Conservation (phyloP, 2,329 filamentous ascomycete genomes). For the Sporothrix curviconia region DNA sequence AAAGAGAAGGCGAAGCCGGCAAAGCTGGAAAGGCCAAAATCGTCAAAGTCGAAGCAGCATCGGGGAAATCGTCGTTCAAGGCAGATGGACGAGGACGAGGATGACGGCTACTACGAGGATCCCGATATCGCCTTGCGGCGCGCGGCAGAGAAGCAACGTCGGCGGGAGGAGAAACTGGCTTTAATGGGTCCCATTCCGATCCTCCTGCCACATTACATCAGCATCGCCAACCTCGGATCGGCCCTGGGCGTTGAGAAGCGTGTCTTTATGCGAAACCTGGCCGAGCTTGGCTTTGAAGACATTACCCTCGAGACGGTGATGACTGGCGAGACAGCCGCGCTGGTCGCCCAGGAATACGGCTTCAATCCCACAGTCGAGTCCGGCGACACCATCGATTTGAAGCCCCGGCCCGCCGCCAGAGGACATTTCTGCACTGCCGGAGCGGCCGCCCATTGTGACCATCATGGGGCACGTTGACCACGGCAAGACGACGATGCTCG, state of each 20-base stretch:
- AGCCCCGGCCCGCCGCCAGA: constrained; percentile 60
- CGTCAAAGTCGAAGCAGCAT: constrained; percentile 10
- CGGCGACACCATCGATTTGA: constrained; percentile 62
- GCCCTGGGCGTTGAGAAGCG: constrained; percentile 65
- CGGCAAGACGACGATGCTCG: constrained; percentile 92
- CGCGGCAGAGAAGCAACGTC: constrained; percentile 38
- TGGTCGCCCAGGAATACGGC: constrained; percentile 88
- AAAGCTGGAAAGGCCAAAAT: background rate
- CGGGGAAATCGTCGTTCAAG: background rate
- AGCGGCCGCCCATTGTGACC: constrained; percentile 85
- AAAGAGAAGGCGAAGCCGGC: constrained; percentile 1
- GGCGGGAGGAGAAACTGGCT: constrained; percentile 33
- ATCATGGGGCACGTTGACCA: constrained; percentile 99
- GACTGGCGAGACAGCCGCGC: constrained; percentile 80
- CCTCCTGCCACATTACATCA: constrained; percentile 84
- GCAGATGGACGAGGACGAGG: constrained; percentile 30
- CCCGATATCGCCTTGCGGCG: too few relatives aligned
- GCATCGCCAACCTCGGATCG: constrained; percentile 71
- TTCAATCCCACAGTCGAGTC: constrained; percentile 75
- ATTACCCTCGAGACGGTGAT: constrained; percentile 77
- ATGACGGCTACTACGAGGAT: constrained; percentile 30
- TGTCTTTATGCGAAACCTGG: constrained; percentile 67
- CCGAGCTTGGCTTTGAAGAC: constrained; percentile 84
- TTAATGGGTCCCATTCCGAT: constrained; percentile 50
- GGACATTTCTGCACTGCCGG: constrained; percentile 61